Evolutionary conservation across 2,329 filamentous ascomycete species (phyloP), one percentile per base, ranked within the genome.

Genomic region (Pseudogymnoascus sp.): DNA sequence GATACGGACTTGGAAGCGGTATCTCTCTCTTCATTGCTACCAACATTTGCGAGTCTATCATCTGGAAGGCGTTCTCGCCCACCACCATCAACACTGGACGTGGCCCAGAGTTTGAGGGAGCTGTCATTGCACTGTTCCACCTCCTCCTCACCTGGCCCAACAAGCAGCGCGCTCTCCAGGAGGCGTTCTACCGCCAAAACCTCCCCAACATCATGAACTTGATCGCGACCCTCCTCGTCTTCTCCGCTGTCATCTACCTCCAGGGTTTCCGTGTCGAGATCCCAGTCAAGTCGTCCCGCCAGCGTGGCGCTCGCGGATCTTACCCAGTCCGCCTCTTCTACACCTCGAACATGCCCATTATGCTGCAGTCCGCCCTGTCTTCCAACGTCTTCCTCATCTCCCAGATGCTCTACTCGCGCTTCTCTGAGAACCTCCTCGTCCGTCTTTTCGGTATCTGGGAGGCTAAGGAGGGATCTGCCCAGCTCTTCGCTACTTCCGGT

Each of bases 261-360:
- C 91, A 96, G 82, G 93, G 95, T 69, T 97, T 99, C 91, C 95
- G 95, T 70, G 95, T 99, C 75, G 95, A 99, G 82, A 99, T 99
- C 75, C 96, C 96, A 67, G 95, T 99, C 85, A 99, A 99, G 88
- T 97, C 93, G 65, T 93, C 92, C 72, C 93, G 95, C 80, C 95
- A 99, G 86, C 93, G 95, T 84, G 95, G 95, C 79, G 95, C 96
- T 77, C 93, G 95, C 73, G 96, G 93, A 74, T 96, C 93, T 42
- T 99, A 97, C 86, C 95, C 95, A 73, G 87, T 99, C 77, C 93
- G 96, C 75, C 90, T 99, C 65, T 99, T 99, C 87, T 99, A 99
- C 83, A 99, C 95, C 76, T 97, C 93, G 77, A 99, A 99, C 89
- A 99, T 99, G 96, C 95, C 95, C 75, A 99, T 99, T 81, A 99